Evolutionary conservation across 768 basidiomycete genomes (phyloP).

Genomic region (Floccularia luteovirens): DNA sequence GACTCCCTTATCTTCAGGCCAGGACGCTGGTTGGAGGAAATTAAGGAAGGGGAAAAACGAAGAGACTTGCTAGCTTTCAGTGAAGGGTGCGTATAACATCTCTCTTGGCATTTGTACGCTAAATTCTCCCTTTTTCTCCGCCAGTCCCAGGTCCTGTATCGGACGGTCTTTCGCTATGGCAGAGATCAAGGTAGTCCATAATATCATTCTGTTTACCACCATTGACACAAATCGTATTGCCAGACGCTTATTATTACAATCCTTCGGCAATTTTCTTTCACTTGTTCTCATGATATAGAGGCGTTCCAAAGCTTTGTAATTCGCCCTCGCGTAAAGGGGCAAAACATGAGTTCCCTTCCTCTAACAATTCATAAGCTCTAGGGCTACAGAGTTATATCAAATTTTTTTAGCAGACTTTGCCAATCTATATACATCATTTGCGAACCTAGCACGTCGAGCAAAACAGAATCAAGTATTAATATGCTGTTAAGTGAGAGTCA

Average conservation of each 20-base stretch:
- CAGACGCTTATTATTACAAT: constrained; percentile 39
- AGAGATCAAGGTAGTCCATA: constrained; percentile 57
- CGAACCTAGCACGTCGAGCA: no score
- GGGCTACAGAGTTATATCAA: background rate
- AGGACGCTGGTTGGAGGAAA: constrained; percentile 51
- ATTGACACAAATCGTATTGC: background rate
- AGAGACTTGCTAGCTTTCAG: constrained; percentile 52
- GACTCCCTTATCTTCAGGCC: constrained; percentile 53
- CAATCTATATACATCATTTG: no score
- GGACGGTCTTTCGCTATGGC: constrained; percentile 50
- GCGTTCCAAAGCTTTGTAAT: constrained; percentile 62
- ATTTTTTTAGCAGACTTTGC: no score
- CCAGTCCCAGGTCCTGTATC: constrained; percentile 52
- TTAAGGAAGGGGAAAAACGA: constrained; percentile 17
- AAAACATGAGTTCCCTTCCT: constrained; percentile 49
- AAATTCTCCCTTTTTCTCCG: background rate
- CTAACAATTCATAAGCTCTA: constrained; percentile 36
- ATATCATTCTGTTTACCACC: background rate
- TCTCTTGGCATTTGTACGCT: background rate
- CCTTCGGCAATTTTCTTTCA: constrained; percentile 47
- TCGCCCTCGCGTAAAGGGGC: constrained; percentile 47
- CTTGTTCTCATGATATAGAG: constrained; percentile 44
- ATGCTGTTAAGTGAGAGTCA: no score
- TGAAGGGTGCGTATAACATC: constrained; percentile 33
- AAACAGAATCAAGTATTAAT: no score